Percentiles rank a stretch among this genome's conserved stretches.
These are phyloP conservation scores for Alternaria brassicae DNA, from an alignment of 2,329 filamentous ascomycete genomes.

Conservation along the genomic window DNA sequence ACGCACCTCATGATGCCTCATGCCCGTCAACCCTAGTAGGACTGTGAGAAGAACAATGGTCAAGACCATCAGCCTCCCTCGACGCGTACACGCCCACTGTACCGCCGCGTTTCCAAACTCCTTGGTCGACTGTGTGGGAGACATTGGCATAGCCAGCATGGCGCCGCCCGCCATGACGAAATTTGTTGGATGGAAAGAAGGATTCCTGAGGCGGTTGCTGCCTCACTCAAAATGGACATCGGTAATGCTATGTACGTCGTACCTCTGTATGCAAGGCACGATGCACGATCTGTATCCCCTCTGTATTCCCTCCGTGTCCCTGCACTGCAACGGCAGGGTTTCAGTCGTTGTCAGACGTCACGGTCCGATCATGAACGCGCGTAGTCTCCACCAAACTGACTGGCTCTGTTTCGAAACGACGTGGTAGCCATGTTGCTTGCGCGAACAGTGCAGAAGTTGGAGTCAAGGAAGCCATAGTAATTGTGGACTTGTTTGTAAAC, in stretches of 20 bases:
- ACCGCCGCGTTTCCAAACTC: slow-evolving; percentile 38
- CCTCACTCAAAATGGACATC: not conserved
- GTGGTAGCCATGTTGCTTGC: not conserved
- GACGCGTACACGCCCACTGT: slow-evolving; percentile 39
- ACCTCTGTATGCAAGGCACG: not conserved
- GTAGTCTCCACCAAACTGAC: slow-evolving; percentile 4
- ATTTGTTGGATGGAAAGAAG: not conserved
- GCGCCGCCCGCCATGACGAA: slow-evolving; percentile 31
- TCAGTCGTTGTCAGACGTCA: slow-evolving; percentile 13
- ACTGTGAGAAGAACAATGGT: slow-evolving; percentile 27
- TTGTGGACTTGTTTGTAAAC: not conserved
- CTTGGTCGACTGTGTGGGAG: slow-evolving; percentile 31
- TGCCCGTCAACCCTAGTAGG: slow-evolving; percentile 29
- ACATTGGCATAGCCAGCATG: slow-evolving; percentile 36
- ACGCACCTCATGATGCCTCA: slow-evolving; percentile 32
- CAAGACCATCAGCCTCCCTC: slow-evolving; percentile 38
- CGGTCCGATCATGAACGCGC: slow-evolving; percentile 14
- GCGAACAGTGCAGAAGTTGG: not conserved
- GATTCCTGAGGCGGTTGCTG: not conserved
- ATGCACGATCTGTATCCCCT: not conserved
- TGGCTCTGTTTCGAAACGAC: not conserved
- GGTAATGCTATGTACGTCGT: not conserved
- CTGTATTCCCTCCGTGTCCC: not conserved
- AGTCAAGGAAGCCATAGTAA: not conserved
- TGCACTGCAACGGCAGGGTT: not conserved